Evolutionary conservation across 2,329 filamentous ascomycete species (phyloP).

Genomic region (Xylaria sp.): DNA sequence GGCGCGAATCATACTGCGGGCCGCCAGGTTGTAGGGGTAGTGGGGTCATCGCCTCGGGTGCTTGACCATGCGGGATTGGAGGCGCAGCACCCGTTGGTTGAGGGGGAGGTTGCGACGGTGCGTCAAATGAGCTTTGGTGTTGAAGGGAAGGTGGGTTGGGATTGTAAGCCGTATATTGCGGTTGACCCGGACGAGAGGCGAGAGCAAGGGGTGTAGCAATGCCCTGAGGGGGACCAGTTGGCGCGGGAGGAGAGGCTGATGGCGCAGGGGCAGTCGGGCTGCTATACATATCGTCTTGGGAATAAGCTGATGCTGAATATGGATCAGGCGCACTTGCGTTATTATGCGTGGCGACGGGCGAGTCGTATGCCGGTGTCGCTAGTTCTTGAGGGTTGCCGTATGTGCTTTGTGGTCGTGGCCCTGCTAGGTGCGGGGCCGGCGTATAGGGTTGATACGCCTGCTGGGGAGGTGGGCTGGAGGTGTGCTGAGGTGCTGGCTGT

Average conservation of each 20-base stretch:
- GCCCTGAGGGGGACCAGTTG: slow-evolving; percentile 42
- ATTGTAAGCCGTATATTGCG: slow-evolving; percentile 54
- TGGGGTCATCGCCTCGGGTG: slow-evolving; percentile 53
- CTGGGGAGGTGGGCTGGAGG: slow-evolving; percentile 60
- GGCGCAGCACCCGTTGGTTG: slow-evolving; percentile 55
- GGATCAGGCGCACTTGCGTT: slow-evolving; percentile 51
- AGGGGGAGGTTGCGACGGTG: slow-evolving; percentile 49
- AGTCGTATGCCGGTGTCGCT: slow-evolving; percentile 81
- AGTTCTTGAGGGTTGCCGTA: slow-evolving; percentile 81
- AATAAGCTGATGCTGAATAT: slow-evolving; percentile 61
- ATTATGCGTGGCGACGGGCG: slow-evolving; percentile 70
- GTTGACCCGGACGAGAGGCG: slow-evolving; percentile 49
- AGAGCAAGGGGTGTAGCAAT: slow-evolving; percentile 45
- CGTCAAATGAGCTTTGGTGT: slow-evolving; percentile 49
- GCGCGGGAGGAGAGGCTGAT: slow-evolving; percentile 47
- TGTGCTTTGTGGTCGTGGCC: slow-evolving; percentile 72
- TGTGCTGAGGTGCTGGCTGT: slow-evolving; percentile 63
- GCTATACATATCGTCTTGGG: slow-evolving; percentile 58
- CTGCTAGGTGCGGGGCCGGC: slow-evolving; percentile 56
- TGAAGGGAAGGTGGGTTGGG: slow-evolving; percentile 43
- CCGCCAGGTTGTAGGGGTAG: slow-evolving; percentile 60
- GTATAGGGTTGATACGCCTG: slow-evolving; percentile 59
- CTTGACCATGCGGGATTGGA: slow-evolving; percentile 54
- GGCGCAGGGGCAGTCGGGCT: slow-evolving; percentile 47
- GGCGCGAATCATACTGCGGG: slow-evolving; percentile 60